phyloP scores from a whole-genome alignment of 495 filamentous ascomycete species.

The Penicillium lividum region DNA sequence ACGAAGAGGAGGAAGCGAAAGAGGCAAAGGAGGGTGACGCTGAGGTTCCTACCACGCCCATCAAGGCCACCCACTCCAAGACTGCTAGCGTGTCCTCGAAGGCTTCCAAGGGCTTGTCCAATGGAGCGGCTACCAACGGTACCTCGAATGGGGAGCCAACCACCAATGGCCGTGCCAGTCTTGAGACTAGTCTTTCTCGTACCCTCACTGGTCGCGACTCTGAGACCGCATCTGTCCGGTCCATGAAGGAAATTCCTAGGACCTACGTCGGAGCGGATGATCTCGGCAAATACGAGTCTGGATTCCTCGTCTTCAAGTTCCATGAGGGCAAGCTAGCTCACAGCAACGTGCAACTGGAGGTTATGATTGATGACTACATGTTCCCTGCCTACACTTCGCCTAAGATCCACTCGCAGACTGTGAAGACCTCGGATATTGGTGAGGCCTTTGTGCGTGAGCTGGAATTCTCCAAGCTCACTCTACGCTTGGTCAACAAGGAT shows the following conservation, averaged over 20 bases:
- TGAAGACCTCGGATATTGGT: slow-evolving; percentile 83
- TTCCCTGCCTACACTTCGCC: slow-evolving; percentile 86
- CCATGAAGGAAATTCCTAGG: slow-evolving; percentile 65
- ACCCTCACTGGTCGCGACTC: slow-evolving; percentile 34
- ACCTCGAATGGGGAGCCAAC: slow-evolving; percentile 32
- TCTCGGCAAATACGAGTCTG: slow-evolving; percentile 80
- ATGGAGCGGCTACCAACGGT: slow-evolving; percentile 26
- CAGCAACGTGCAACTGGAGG: slow-evolving; percentile 76
- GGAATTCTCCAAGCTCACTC: slow-evolving; percentile 88
- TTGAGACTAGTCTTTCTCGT: slow-evolving; percentile 37
- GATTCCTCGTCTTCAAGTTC: slow-evolving; percentile 91
- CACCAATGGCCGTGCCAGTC: slow-evolving; percentile 36
- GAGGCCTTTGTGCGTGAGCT: slow-evolving; percentile 96
- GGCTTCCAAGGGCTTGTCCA: slow-evolving; percentile 22
- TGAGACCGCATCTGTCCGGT: slow-evolving; percentile 38
- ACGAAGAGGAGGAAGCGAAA: slow-evolving; percentile 56
- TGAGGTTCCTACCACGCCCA: slow-evolving; percentile 33
- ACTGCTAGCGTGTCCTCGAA: slow-evolving; percentile 36
- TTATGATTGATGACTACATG: slow-evolving; percentile 90
- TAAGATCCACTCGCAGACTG: slow-evolving; percentile 63
- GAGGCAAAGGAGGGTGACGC: slow-evolving; percentile 47
- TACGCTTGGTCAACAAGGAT: slow-evolving; percentile 74
- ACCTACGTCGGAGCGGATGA: slow-evolving; percentile 76
- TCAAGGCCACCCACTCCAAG: slow-evolving; percentile 41
- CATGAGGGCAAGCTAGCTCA: slow-evolving; percentile 82